Evolutionary conservation across 345 rosid genomes (phyloP), one percentile per base, ranked within the genome.

Genomic region (Sisymbrium irio): DNA sequence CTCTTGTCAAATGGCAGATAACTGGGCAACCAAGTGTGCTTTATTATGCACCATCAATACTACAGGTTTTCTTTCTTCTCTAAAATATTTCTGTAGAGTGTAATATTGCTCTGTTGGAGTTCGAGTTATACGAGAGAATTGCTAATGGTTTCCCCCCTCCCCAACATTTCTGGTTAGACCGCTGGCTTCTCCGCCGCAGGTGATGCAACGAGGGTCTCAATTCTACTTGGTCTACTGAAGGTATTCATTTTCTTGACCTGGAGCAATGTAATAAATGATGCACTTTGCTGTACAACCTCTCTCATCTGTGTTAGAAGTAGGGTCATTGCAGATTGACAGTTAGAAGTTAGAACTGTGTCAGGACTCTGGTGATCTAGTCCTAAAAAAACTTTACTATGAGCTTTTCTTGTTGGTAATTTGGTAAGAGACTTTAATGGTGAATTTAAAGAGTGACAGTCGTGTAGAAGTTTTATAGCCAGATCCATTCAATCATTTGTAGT

Each of bases 1-100:
- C 41, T 14, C 30, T 14, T 65, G 18, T 27, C 69, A 42, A 65
- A 71, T 65, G 69, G 62, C 86, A 95, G 99, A 92, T 90, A 77
- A 95, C 99, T 6, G 99, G 99, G 71, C 99, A 95, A 80, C 99
- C 99, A 64, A 95, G 99, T 86, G 99, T 92, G 19, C 86, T 95
- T 14, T 95, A 95, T 81, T 95, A 95, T 81, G 99, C 99, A 13
- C 91, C 96, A 20, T 79, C 97, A 20, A 92, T 95, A 74, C 79
- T 95, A 68, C 85, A 95, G 97, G 99, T 95, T 66, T 60, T 65
- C 2, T 22, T 58, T 50, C 47, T 45, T 60, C 18, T 60, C 59
- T 65, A 27, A 10, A 45, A 28, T 15, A 4, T 14, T 55, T 10
- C 15, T 56, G 62, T 18, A 37, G 19, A 45, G 62, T 56, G 15